These are phyloP conservation scores for Apiospora rasikravindrae DNA, from an alignment of 2,329 filamentous ascomycete genomes.

Conservation along the genomic window DNA sequence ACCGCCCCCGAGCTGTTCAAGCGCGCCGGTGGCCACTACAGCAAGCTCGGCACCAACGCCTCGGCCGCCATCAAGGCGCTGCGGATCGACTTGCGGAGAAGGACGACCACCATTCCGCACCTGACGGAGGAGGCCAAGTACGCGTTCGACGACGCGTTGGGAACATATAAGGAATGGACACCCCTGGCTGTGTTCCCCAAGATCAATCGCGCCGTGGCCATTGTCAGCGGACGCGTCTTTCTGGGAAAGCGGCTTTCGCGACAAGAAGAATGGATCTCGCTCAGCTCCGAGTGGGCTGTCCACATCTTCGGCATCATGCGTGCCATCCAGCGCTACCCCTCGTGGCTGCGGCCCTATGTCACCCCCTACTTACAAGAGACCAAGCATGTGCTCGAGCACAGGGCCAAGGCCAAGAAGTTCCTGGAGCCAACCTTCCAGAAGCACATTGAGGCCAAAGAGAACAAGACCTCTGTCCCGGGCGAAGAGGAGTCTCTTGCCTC, in stretches of 20 bases:
- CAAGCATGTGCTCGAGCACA: background rate
- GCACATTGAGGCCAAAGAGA: background rate
- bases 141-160: background rate
- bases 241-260: background rate
- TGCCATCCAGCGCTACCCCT: background rate
- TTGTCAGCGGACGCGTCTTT: constrained; percentile 1
- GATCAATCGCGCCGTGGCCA: constrained; percentile 6
- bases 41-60: constrained; percentile 60
- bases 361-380: background rate
- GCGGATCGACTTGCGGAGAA: background rate
- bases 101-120: background rate
- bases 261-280: background rate
- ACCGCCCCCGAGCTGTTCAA: constrained; percentile 44
- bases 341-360: background rate
- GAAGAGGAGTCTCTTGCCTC: background rate
- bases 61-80: constrained; percentile 8
- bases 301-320: background rate
- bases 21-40: constrained; percentile 37
- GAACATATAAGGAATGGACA: background rate
- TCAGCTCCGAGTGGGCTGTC: constrained; percentile 11
- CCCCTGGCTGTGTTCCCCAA: background rate
- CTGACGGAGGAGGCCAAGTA: background rate
- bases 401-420: background rate
- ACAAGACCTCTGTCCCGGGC: background rate
- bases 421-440: background rate